These are phyloP conservation scores for Ustilago loliicola DNA, from an alignment of 1,284 basidiomycete species.

Conservation along the genomic window DNA sequence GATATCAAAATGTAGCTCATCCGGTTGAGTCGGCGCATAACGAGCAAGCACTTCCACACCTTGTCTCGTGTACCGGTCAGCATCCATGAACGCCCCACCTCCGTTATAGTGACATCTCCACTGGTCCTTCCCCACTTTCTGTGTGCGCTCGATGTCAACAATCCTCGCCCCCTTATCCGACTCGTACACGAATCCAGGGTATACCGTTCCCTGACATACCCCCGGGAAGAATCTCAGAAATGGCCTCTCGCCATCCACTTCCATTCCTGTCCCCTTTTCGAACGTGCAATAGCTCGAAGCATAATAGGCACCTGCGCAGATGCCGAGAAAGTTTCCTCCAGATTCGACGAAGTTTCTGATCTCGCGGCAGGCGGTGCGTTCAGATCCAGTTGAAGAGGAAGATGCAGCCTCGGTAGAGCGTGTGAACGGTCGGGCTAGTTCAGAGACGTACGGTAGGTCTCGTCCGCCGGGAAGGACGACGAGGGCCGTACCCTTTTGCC, in stretches of 20 bases:
- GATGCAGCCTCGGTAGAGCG: constrained; percentile 14
- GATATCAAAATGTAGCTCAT: constrained; percentile 37
- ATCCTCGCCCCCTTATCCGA: constrained; percentile 72
- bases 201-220: constrained; percentile 75
- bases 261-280: constrained; percentile 73
- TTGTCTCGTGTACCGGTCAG: constrained; percentile 44
- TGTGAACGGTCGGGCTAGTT: constrained; percentile 31
- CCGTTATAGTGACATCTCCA: constrained; percentile 75
- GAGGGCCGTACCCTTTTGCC: constrained; percentile 54
- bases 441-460: constrained; percentile 60
- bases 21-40: constrained; percentile 67
- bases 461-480: constrained; percentile 63
- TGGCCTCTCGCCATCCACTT: constrained; percentile 74
- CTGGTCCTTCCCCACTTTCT: not conserved
- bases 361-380: constrained; percentile 27
- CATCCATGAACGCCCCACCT: constrained; percentile 73
- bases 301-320: constrained; percentile 78
- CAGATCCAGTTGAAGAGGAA: constrained; percentile 1
- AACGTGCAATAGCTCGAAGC: constrained; percentile 73
- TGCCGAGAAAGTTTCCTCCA: constrained; percentile 78
- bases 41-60: constrained; percentile 71
- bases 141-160: constrained; percentile 65
- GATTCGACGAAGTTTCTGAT: constrained; percentile 78
- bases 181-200: constrained; percentile 75
- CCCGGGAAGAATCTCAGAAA: constrained; percentile 76